Base-by-base conservation (phyloP, 306 rosid species). In the Acacia confusa region DNA sequence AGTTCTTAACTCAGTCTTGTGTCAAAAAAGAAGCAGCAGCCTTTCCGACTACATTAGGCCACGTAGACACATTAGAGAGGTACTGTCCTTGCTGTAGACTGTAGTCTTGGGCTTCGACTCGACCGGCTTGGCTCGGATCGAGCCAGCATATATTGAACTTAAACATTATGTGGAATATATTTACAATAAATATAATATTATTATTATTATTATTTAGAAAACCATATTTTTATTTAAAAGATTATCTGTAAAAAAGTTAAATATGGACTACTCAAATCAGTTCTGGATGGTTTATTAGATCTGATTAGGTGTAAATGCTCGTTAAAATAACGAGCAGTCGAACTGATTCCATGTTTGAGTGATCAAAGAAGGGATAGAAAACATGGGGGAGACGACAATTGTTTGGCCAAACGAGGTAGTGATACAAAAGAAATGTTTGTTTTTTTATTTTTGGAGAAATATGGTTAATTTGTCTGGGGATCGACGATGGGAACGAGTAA, bases 391-490 rank as follows among this genome's bases (percentile, higher is more conserved):
- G 44, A 72, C 64, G 27, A 48, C 27, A 30, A 14, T 9, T 72
- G 77, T 48, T 72, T 28, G 63, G 64, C 77, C 77, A 72, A 72
- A 72, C 43, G 11, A 28, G 77, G 77, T 64, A 72, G 64, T 72
- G 43, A 8, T n/a, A 55, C 57, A 7, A 20, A 20, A 7, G 7
- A 53, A 17, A 4, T 16, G n/a, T 41, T 11, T 44, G 4, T 0
- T 44, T 11, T 44, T 11, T 44, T 12, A 17, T 48, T 50, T 50
- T 50, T 50, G 57, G 9, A 16, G 16, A 50, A 15, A 45, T 45
- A 30, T 48, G 19, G 76, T 27, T n/a, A n/a, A n/a, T n/a, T 65
- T 28, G 44, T 28, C 45, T 50, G 17, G n/a, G 17, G 7, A 57
- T 57, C 55, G 52, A 17, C 16, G 25, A 30, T 7, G 22, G 30